Evolutionary conservation across 2,329 filamentous ascomycete species (phyloP).

Genomic region (Zymoseptoria tritici): DNA sequence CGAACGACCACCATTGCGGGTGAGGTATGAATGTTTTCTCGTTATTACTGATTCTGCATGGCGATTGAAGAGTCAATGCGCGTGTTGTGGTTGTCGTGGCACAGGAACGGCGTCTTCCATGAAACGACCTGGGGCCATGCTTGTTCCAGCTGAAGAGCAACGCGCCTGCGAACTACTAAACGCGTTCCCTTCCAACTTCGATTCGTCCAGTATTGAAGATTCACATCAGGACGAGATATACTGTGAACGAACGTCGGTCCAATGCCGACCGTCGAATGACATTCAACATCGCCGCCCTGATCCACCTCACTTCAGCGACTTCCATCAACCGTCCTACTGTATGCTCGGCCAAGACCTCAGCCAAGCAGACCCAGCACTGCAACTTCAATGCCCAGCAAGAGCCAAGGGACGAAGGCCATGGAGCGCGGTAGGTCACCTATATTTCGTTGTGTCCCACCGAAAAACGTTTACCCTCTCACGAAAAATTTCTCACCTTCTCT

Average conservation of each 20-base stretch:
- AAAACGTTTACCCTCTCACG: neutral
- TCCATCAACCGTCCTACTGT: no score
- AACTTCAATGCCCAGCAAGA: neutral
- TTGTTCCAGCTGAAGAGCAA: neutral
- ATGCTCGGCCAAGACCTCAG: neutral
- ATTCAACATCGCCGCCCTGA: neutral
- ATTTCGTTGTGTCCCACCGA: neutral
- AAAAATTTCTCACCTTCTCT: neutral
- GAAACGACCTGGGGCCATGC: neutral
- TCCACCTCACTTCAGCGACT: no score
- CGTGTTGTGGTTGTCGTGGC: neutral
- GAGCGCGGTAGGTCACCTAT: neutral
- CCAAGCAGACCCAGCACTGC: neutral
- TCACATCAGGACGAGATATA: neutral
- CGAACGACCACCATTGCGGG: slow-evolving; percentile 37
- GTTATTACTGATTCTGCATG: neutral
- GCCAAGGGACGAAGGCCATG: neutral
- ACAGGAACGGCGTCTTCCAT: neutral
- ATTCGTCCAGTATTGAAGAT: neutral
- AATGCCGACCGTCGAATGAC: neutral
- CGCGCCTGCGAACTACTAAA: neutral
- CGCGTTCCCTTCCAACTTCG: no score
- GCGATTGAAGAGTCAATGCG: neutral
- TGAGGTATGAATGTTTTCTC: neutral
- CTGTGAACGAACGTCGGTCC: no score